Evolutionary conservation across 371 early-diverging fungal species (phyloP), one percentile per base, ranked within the genome.

Genomic region (Mucor saturninus): DNA sequence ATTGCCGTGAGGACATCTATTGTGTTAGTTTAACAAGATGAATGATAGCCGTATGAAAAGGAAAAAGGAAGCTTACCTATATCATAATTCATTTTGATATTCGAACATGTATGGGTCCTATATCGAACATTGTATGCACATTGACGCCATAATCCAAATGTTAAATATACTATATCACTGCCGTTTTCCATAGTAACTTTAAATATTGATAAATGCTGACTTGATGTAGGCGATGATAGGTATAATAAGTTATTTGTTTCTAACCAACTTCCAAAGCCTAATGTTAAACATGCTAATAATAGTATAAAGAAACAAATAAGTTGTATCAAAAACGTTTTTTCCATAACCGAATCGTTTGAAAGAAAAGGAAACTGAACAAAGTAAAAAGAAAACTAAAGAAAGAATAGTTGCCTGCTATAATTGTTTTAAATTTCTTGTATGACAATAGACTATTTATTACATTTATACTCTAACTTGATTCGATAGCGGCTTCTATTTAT

Each of bases 131-230:
- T 37, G 9, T 28, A 58, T 28, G 53, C 31, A 37, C 68, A 67
- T 15, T 62, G 56, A 13, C 48, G 35, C 68, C 68, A 67, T 49
- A 67, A 26, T 0, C 68, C 68, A 54, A 67, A 58, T 21, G 62
- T 59, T 8, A 64, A 28, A 35, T 55, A 32, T 14, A 21, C 15
- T 32, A 13, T 40, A 10, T 57, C 40, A 35, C 15, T 52, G 2
- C 29, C 35, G n/a, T 49, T 43, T 13, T 5, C 40, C 14, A 64
- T n/a, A n/a, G 21, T n/a, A 9, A 64, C 10, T 31, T 54, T 53
- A 42, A 64, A 46, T n/a, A 59, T 11, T 21, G 64, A 58, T 5
- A 64, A 39, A 39, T 37, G 37, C 21, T 64, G 59, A 30, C 54
- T 54, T 21, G 53, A 14, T 1, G 54, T 15, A 10, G 39, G 15